Base-by-base conservation (phyloP, 768 basidiomycete species). In the Xanthoconium purpureum region DNA sequence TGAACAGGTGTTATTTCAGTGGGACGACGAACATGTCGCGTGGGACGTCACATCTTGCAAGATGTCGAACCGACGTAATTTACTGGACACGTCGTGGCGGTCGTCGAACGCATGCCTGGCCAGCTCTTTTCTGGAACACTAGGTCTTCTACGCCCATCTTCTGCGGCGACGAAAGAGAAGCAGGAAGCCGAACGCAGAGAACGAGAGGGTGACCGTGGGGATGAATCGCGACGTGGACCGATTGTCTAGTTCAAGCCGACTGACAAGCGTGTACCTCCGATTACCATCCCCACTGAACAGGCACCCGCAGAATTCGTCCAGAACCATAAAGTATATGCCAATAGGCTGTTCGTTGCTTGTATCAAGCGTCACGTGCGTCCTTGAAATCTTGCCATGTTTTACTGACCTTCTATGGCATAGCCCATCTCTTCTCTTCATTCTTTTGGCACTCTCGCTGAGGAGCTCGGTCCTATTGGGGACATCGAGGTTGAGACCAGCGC, bases 231-330 rank as follows among this genome's bases (percentile, higher is more conserved):
- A 64, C 87, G 88, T 44, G 79, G 78, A 30, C 84, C 86, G 1
- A 85, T 89, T 61, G 95, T 99, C 45, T 99, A 97, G 97, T 98
- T 99, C 82, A 96, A 98, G 76, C 97, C 97, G 5, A 98, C 96
- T 29, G 95, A 98, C 78, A 99, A 99, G 74, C 91, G 97, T 55
- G 97, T 99, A 1, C 97, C 97, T 43, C 81, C 98, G 40, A 98
- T 99, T 66, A 97, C 97, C 54, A 99, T 99, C 59, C 96, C 95
- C 9, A 98, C 97, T 8, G 97, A 99, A 67, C 97, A 99, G 73
- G 96, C 97, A 0, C 97, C 97, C 7, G 82, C 81, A n/a, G 95
- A 98, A 72, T 99, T 99, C 69, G 87, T 99, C 44, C 92, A 96
- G 73, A 91, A 92, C 68, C 87, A 95, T 3, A 96, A 97, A 60